Conservation (phyloP, 208 protist species). For the Trypanosoma grayi region DNA sequence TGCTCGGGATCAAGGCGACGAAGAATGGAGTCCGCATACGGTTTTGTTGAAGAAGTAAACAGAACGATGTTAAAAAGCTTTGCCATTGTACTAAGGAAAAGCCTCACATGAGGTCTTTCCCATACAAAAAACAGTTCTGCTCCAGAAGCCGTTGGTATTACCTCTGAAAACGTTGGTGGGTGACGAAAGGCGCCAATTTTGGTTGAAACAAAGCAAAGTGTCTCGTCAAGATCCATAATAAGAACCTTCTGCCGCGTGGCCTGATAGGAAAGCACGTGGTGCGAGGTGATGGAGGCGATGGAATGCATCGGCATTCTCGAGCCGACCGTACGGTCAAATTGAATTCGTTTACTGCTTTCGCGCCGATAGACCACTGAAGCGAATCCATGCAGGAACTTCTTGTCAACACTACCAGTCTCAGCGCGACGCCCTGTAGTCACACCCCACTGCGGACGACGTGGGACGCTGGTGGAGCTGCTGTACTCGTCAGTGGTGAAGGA, state of each 20-base stretch:
- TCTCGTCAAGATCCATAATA: conserved; percentile 89
- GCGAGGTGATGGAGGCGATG: conserved; percentile 75
- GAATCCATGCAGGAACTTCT: not conserved
- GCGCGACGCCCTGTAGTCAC: not conserved
- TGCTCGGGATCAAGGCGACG: conserved; percentile 76
- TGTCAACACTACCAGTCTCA: not conserved
- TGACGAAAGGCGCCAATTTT: conserved; percentile 50
- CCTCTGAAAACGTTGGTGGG: conserved; percentile 84
- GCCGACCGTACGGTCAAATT: conserved; percentile 34
- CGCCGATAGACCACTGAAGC: conserved; percentile 69
- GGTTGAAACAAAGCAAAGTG: conserved; percentile 84
- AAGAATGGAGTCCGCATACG: conserved; percentile 88
- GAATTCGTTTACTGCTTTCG: conserved; percentile 57
- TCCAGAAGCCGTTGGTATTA: conserved; percentile 75
- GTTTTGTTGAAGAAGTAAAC: conserved; percentile 86
- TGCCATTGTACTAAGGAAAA: conserved; percentile 69
- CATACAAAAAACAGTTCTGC: conserved; percentile 87
- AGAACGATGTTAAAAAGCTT: conserved; percentile 85
- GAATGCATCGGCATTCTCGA: conserved; percentile 34
- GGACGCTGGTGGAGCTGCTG: conserved; percentile 63
- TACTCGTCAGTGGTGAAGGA: conserved; percentile 59
- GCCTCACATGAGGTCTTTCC: conserved; percentile 66
- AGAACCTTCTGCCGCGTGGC: conserved; percentile 88
- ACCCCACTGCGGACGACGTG: not conserved
- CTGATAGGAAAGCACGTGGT: conserved; percentile 85